phyloP scores from a whole-genome alignment of 257 asterid species.

The Anisodus acutangulus region DNA sequence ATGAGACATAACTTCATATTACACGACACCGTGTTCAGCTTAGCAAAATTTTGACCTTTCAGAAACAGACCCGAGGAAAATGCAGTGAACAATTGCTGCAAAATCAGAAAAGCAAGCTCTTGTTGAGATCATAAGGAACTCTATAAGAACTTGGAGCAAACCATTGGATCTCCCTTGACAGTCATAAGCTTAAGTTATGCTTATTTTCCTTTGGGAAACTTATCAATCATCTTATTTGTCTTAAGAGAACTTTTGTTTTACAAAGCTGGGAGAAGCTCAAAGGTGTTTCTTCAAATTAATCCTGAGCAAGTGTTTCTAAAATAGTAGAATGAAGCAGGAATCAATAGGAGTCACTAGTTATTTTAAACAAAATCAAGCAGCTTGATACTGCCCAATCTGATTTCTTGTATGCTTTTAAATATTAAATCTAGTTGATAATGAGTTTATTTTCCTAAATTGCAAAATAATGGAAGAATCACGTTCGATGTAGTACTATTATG shows the following conservation, averaged over 20 bases:
- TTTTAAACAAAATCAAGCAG: constrained; percentile 22
- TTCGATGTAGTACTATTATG: neutral
- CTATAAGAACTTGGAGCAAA: neutral
- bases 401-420: constrained; percentile 9
- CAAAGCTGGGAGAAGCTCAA: constrained; percentile 12
- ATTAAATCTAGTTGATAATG: neutral
- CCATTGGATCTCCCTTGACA: neutral
- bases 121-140: constrained; percentile 2
- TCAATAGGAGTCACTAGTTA: neutral
- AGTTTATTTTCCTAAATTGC: neutral
- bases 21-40: neutral
- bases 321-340: neutral
- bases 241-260: neutral
- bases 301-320: neutral
- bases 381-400: neutral
- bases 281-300: neutral
- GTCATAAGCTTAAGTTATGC: neutral
- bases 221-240: neutral
- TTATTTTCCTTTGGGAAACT: neutral
- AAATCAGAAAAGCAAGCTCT: neutral
- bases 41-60: neutral
- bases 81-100: neutral
- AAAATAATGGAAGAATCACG: constrained; percentile 1
- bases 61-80: constrained; percentile 13
- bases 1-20: constrained; percentile 22